phyloP scores from a whole-genome alignment of 2,329 filamentous ascomycete genomes.

The Akanthomyces muscarius region DNA sequence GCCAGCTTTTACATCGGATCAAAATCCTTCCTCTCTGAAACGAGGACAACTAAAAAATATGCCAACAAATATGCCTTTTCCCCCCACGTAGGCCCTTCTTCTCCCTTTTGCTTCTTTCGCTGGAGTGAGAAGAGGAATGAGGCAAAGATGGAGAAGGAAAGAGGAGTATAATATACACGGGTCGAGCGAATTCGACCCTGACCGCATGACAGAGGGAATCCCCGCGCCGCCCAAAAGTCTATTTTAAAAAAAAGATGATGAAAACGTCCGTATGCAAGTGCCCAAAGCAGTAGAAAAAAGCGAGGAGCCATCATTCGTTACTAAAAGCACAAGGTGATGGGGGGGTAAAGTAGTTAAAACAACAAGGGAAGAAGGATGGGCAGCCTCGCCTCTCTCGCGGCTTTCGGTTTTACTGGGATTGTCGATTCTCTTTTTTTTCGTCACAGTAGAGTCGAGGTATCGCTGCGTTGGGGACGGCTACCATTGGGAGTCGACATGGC shows the following conservation, averaged over 20 bases:
- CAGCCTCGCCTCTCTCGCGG: conserved; percentile 7
- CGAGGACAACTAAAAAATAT: background rate
- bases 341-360: conserved; percentile 13
- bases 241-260: conserved; percentile 10
- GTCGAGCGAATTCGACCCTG: background rate
- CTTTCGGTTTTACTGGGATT: background rate
- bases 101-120: background rate
- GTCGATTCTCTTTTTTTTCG: background rate
- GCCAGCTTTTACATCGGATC: background rate
- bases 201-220: background rate
- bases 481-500: background rate
- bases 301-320: conserved; percentile 16
- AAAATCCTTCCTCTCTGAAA: background rate
- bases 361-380: conserved; percentile 1
- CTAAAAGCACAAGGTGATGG: conserved; percentile 13
- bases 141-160: background rate
- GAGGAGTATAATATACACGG: conserved; percentile 18
- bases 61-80: conserved; percentile 9
- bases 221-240: conserved; percentile 9
- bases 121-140: background rate
- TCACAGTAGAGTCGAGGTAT: conserved; percentile 6
- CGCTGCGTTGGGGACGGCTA: conserved; percentile 1
- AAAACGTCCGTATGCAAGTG: conserved; percentile 12
- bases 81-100: background rate
- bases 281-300: conserved; percentile 10